Percentiles rank a stretch among this genome's conserved stretches.
These are phyloP conservation scores for Colletotrichum musicola DNA, from an alignment of 2,329 filamentous ascomycete genomes.

Conservation along the genomic window DNA sequence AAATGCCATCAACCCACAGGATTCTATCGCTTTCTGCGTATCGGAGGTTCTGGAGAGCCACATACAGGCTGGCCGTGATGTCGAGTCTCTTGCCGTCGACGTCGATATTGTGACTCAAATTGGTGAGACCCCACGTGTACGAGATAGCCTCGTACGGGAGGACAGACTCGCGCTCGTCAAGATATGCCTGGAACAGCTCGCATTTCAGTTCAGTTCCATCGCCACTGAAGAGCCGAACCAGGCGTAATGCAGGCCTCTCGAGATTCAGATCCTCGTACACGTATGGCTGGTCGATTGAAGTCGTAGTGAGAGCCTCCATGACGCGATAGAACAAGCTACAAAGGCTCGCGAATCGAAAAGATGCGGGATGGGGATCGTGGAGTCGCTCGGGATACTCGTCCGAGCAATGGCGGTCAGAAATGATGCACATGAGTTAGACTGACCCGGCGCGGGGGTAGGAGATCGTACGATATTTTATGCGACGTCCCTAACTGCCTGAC, in stretches of 20 bases:
- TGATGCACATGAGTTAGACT: no score
- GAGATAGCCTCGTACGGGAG: constrained; percentile 27
- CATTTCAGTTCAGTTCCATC: background rate
- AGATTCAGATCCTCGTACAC: background rate
- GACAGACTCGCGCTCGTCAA: background rate
- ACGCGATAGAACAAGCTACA: no score
- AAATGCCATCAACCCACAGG: constrained; percentile 41
- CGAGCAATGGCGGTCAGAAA: no score
- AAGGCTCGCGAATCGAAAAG: no score
- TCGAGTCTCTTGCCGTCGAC: background rate
- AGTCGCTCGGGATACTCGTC: no score
- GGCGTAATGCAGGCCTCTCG: background rate
- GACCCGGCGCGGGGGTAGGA: no score
- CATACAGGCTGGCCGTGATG: background rate
- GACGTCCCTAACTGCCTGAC: no score
- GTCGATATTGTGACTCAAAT: background rate
- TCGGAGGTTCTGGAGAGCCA: background rate
- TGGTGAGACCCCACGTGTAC: constrained; percentile 38
- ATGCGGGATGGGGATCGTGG: no score
- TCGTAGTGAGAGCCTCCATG: no score
- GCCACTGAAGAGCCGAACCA: background rate
- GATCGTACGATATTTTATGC: no score
- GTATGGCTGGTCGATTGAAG: background rate
- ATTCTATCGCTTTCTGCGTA: background rate
- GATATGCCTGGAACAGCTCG: background rate